phyloP scores from a whole-genome alignment of 768 basidiomycete species.

The Suillus lakei region DNA sequence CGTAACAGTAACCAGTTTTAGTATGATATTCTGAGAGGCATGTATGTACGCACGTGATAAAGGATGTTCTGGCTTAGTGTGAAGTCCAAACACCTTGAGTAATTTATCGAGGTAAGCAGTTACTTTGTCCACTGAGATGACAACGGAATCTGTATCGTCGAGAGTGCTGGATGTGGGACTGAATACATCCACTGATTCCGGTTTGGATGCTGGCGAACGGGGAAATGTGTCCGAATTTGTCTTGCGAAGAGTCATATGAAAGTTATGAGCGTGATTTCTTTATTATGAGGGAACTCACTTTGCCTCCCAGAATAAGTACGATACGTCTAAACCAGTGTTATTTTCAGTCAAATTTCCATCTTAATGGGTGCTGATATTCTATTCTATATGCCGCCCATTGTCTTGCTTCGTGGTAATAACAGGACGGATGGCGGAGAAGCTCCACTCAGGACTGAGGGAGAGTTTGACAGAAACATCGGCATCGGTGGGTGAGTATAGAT shows the following conservation, averaged over 20 bases:
- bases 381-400: neutral
- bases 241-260: neutral
- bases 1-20: neutral
- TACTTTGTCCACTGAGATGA: neutral
- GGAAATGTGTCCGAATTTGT: neutral
- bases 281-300: neutral
- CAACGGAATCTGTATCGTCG: neutral
- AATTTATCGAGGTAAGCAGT: neutral
- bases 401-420: neutral
- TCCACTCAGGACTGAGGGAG: conserved; percentile 6
- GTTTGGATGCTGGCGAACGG: neutral
- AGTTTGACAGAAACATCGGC: neutral
- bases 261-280: neutral
- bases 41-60: neutral
- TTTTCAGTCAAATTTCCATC: neutral
- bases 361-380: neutral
- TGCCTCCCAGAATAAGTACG: conserved; percentile 1
- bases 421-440: neutral
- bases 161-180: neutral
- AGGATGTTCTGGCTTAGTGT: neutral
- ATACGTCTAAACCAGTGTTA: neutral
- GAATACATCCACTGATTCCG: neutral
- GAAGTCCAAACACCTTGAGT: neutral
- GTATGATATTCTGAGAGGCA: neutral
- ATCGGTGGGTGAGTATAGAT: conserved; percentile 7